Evolutionary conservation across 257 asterid genomes (phyloP).

Genomic region (Pogostemon cablin): DNA sequence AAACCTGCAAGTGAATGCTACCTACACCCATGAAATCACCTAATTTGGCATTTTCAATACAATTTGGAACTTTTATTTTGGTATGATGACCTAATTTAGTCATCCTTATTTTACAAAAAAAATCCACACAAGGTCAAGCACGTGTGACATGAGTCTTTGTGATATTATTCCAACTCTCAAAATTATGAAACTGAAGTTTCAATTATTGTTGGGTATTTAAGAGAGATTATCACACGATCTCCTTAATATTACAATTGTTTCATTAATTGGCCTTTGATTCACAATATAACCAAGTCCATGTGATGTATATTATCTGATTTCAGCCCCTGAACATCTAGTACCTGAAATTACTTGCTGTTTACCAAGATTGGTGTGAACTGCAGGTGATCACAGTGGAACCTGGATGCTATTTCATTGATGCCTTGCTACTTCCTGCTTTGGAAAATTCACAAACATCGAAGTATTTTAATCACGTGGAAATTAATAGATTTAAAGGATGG

Average conservation of each 20-base stretch:
- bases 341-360: neutral
- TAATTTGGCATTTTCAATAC: constrained; percentile 9
- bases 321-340: constrained; percentile 14
- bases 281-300: neutral
- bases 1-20: constrained; percentile 11
- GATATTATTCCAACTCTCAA: constrained; percentile 13
- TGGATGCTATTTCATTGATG: constrained; percentile 94
- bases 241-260: neutral
- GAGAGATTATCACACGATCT: constrained; percentile 18
- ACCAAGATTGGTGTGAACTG: constrained; percentile 30
- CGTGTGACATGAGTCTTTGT: neutral
- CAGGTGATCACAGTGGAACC: constrained; percentile 99
- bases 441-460: constrained; percentile 60
- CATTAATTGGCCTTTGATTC: constrained; percentile 18
- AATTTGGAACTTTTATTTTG: constrained; percentile 6
- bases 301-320: constrained; percentile 17
- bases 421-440: constrained; percentile 87
- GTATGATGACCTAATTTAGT: neutral
- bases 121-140: neutral
- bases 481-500: constrained; percentile 68
- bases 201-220: constrained; percentile 2
- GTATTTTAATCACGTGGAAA: constrained; percentile 69
- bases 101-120: neutral
- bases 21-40: neutral
- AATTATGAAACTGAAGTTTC: constrained; percentile 10